Conservation (phyloP, 2,329 filamentous ascomycete genomes). For the Botrytis deweyae region DNA sequence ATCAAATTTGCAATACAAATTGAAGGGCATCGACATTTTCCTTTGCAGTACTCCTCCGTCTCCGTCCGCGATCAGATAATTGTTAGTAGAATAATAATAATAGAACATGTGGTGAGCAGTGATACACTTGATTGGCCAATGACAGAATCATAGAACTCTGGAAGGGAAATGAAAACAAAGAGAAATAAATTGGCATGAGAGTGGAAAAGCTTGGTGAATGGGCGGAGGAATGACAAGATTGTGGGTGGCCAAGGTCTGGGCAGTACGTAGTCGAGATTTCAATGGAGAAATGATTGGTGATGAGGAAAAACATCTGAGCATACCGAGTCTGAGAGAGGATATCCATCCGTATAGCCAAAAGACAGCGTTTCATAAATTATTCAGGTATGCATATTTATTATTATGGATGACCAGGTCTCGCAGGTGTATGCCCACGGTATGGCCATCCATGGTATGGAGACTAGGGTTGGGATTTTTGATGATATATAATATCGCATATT, state of each 20-base stretch:
- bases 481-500: no score
- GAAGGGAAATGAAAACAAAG: background rate
- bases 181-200: conserved; percentile 13
- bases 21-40: background rate
- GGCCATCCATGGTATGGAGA: no score
- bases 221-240: background rate
- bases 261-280: background rate
- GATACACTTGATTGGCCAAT: background rate
- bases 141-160: background rate
- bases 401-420: background rate
- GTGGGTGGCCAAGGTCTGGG: conserved; percentile 13
- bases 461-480: no score
- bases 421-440: no score
- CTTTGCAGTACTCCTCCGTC: background rate
- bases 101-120: background rate
- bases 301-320: background rate
- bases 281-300: background rate
- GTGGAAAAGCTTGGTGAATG: conserved; percentile 14
- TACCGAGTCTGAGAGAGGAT: background rate
- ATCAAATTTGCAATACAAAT: background rate
- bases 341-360: background rate
- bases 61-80: background rate
- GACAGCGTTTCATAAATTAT: background rate
- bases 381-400: background rate
- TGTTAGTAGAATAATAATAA: background rate